phyloP scores from a whole-genome alignment of 2,329 filamentous ascomycete species.

The Sporothrix globosa region DNA sequence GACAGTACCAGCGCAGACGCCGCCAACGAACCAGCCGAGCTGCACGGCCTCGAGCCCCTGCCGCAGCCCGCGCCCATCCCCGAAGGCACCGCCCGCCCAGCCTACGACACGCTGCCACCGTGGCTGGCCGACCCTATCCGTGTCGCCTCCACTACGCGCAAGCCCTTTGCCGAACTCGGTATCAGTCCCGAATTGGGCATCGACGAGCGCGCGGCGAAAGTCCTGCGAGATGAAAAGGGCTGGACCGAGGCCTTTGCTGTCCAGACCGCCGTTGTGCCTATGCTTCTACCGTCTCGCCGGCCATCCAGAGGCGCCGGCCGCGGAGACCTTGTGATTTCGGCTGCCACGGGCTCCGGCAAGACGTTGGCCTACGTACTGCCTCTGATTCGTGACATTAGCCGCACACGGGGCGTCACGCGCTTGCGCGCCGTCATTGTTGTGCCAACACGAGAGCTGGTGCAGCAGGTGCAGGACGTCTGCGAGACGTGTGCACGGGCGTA shows the following conservation, averaged over 20 bases:
- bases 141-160: conserved; percentile 62
- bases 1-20: conserved; percentile 24
- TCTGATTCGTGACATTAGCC: conserved; percentile 74
- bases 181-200: conserved; percentile 59
- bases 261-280: conserved; percentile 77
- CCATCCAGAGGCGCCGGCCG: conserved; percentile 44
- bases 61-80: conserved; percentile 72
- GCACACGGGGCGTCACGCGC: conserved; percentile 55
- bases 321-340: conserved; percentile 86
- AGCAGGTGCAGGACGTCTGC: conserved; percentile 78
- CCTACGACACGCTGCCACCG: conserved; percentile 75
- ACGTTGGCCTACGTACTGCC: conserved; percentile 90
- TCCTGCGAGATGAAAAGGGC: conserved; percentile 66
- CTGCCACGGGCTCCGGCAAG: conserved; percentile 94
- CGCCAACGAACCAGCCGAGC: conserved; percentile 42
- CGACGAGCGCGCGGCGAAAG: conserved; percentile 59
- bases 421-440: conserved; percentile 83
- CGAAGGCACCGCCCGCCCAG: conserved; percentile 60
- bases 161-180: conserved; percentile 55
- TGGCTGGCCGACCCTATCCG: conserved; percentile 81
- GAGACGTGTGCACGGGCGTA: conserved; percentile 69
- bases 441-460: conserved; percentile 86
- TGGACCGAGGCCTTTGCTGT: conserved; percentile 76
- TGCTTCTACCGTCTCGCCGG: conserved; percentile 67
- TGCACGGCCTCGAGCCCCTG: conserved; percentile 77